Conservation (phyloP, 1,139 yeast genomes). For the Scheffersomyces titani region DNA sequence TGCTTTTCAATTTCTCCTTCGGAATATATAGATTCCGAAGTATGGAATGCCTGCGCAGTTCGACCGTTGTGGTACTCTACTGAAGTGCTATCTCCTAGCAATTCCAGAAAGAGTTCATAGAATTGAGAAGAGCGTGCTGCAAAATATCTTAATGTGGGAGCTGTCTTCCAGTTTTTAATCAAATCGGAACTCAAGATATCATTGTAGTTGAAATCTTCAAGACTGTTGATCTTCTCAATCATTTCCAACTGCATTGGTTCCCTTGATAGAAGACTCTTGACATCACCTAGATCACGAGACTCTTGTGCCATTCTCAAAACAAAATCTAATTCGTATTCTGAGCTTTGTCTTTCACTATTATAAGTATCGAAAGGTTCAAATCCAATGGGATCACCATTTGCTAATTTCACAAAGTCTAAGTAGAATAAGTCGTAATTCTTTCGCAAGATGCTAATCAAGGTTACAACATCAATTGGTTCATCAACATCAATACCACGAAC, state of each 20-base stretch:
- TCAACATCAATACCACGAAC: conserved; percentile 50
- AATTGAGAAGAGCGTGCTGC: conserved; percentile 57
- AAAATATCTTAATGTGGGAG: conserved; percentile 58
- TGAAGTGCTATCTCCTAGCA: conserved; percentile 33
- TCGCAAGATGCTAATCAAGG: conserved; percentile 37
- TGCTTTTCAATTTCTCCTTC: conserved; percentile 23
- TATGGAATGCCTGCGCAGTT: conserved; percentile 37
- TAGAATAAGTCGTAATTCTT: conserved; percentile 32
- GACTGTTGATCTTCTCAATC: conserved; percentile 3
- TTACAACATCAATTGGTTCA: conserved; percentile 43
- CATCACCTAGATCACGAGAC: background rate
- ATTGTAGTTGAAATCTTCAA: conserved; percentile 15
- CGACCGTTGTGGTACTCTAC: conserved; percentile 55
- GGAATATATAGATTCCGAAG: conserved; percentile 37
- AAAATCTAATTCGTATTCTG: conserved; percentile 8
- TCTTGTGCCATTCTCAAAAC: background rate
- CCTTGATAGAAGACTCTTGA: too few species aligned
- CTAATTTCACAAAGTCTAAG: conserved; percentile 47
- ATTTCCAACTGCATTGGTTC: background rate
- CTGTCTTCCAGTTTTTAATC: conserved; percentile 46
- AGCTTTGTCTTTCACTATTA: conserved; percentile 3
- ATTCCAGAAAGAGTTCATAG: conserved; percentile 27
- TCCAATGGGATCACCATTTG: conserved; percentile 48
- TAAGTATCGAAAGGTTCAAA: conserved; percentile 38
- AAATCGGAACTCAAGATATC: conserved; percentile 15